These are phyloP conservation scores for Neurospora cerealis DNA, from an alignment of 495 filamentous ascomycete genomes.

Conservation along the genomic window DNA sequence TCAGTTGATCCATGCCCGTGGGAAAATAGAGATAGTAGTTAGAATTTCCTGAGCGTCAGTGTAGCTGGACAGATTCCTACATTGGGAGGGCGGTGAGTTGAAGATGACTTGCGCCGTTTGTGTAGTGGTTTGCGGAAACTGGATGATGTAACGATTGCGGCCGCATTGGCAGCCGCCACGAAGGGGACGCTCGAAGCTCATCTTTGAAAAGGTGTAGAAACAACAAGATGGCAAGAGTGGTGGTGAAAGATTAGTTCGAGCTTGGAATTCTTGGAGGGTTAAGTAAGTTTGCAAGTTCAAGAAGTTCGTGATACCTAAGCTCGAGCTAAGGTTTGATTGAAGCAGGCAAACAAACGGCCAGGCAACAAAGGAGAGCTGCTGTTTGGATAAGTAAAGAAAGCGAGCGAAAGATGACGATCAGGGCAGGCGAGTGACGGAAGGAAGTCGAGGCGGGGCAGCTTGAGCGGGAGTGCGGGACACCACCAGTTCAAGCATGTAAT, in stretches of 20 bases:
- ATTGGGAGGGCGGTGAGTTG: constrained; percentile 51
- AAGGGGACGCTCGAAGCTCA: constrained; percentile 43
- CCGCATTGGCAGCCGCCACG: constrained; percentile 76
- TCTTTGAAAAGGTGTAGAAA: constrained; percentile 10
- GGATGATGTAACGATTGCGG: constrained; percentile 69
- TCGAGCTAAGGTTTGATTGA: neutral
- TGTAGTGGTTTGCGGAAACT: constrained; percentile 46
- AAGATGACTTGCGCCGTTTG: constrained; percentile 56
- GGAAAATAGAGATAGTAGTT: neutral
- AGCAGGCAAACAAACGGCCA: neutral
- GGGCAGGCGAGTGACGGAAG: neutral
- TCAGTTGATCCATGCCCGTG: neutral
- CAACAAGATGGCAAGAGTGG: neutral
- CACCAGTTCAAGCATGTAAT: neutral
- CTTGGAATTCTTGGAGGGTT: neutral
- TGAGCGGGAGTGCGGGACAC: neutral
- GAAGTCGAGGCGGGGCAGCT: neutral
- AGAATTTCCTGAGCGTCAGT: neutral
- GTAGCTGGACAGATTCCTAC: constrained; percentile 39
- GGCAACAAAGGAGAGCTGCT: neutral
- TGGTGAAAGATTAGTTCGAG: neutral
- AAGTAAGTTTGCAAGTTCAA: neutral
- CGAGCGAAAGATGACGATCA: neutral
- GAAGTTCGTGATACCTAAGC: neutral
- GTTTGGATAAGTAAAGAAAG: neutral